Evolutionary conservation across 1,284 basidiomycete species (phyloP).

Genomic region (Ceratobasidium sp.): DNA sequence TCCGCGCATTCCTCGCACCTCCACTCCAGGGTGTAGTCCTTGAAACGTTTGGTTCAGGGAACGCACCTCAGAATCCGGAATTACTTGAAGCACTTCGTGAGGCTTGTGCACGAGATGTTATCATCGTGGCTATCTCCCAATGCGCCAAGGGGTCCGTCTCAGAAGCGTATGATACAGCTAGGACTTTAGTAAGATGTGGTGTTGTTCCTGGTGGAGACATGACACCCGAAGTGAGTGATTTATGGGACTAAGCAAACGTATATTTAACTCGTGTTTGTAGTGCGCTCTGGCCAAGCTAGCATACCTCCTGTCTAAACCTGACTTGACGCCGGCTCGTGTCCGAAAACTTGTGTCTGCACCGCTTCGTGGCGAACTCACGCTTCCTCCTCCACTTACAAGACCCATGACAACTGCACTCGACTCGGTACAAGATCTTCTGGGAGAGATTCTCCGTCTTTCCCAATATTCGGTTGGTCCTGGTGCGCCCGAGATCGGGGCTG

Average conservation of each 20-base stretch:
- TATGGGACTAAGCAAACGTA: too few species aligned
- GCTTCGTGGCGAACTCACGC: conserved; percentile 86
- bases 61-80: conserved; percentile 76
- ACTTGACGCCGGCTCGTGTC: conserved; percentile 71
- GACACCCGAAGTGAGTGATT: conserved; percentile 81
- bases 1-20: conserved; percentile 74
- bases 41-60: conserved; percentile 90
- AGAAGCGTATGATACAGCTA: conserved; percentile 82
- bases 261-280: conserved; percentile 53
- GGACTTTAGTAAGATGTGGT: conserved; percentile 73
- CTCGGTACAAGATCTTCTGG: conserved; percentile 67
- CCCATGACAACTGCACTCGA: conserved; percentile 60
- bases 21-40: conserved; percentile 82
- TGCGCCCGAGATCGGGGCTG: conserved; percentile 41
- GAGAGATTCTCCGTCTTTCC: conserved; percentile 72
- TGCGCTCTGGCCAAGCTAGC: conserved; percentile 88
- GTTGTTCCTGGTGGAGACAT: conserved; percentile 86
- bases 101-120: conserved; percentile 81
- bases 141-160: conserved; percentile 85
- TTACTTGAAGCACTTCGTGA: conserved; percentile 73
- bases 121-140: conserved; percentile 91
- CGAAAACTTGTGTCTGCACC: conserved; percentile 79
- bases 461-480: conserved; percentile 46
- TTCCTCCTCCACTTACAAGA: conserved; percentile 52
- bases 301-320: conserved; percentile 86